Conservation (phyloP, 2,329 filamentous ascomycete species). For the Claviceps purpurea region DNA sequence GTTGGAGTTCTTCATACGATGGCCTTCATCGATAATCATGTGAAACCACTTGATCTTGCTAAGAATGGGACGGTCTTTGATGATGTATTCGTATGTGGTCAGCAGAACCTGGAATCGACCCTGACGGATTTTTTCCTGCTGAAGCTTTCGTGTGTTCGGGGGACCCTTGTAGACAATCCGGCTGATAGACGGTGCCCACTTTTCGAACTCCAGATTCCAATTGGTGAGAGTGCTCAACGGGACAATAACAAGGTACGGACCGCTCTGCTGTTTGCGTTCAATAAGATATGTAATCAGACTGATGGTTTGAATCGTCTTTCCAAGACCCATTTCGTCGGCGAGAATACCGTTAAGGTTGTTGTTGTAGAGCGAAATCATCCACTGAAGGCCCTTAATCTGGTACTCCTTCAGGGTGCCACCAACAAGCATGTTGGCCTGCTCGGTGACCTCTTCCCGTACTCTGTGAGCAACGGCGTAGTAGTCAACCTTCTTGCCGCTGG, state of each 20-base stretch:
- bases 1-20: slow-evolving; percentile 97
- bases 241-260: slow-evolving; percentile 92
- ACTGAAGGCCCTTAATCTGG: slow-evolving; percentile 94
- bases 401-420: slow-evolving; percentile 94
- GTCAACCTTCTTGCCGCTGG: slow-evolving; percentile 71
- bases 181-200: slow-evolving; percentile 82
- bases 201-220: slow-evolving; percentile 97
- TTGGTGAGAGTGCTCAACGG: slow-evolving; percentile 94
- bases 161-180: slow-evolving; percentile 96
- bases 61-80: slow-evolving; percentile 89
- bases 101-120: slow-evolving; percentile 92
- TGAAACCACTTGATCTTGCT: slow-evolving; percentile 99
- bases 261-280: slow-evolving; percentile 82
- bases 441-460: slow-evolving; percentile 79
- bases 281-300: slow-evolving; percentile 95
- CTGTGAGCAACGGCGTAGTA: slow-evolving; percentile 98
- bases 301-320: slow-evolving; percentile 98
- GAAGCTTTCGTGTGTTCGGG: slow-evolving; percentile 72
- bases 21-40: slow-evolving; percentile 99
- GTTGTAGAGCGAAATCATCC: slow-evolving; percentile 99
- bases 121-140: slow-evolving; percentile 87
- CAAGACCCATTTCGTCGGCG: slow-evolving; percentile 98
- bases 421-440: slow-evolving; percentile 74
- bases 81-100: slow-evolving; percentile 98
- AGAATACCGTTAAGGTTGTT: slow-evolving; percentile 99